Conservation (phyloP, 1,139 yeast species). For the Pneumocystis sp. region DNA sequence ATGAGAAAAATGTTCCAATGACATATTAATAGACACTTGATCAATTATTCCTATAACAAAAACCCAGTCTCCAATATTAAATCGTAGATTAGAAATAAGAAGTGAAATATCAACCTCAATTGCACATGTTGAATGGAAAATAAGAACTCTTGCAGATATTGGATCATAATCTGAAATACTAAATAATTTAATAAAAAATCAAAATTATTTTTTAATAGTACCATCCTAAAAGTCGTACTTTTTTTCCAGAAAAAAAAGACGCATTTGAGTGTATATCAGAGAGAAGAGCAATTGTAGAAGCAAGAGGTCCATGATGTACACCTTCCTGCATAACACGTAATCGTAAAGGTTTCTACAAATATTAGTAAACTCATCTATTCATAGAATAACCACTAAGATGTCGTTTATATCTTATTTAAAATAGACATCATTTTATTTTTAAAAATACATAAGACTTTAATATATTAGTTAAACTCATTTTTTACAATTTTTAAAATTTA, state of each 20-base stretch:
- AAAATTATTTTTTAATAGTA: not conserved
- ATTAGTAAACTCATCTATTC: not conserved
- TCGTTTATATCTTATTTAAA: not conserved
- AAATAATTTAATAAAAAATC: not conserved
- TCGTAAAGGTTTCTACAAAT: not conserved
- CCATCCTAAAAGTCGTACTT: not conserved
- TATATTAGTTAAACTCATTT: not conserved
- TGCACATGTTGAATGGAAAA: not conserved
- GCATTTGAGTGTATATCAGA: not conserved
- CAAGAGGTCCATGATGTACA: not conserved
- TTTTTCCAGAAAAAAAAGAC: not conserved
- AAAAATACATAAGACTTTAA: not conserved
- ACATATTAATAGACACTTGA: not conserved
- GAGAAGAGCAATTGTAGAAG: not conserved
- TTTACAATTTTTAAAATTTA: not conserved
- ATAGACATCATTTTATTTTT: not conserved
- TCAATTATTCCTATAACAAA: not conserved
- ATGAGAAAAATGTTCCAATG: not conserved
- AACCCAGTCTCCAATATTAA: not conserved
- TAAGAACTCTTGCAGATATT: not conserved
- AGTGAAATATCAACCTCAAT: not conserved
- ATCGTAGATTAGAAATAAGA: not conserved
- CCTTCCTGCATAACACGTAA: not conserved
- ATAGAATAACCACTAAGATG: not conserved
- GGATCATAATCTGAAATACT: not conserved